Conservation (phyloP, 768 basidiomycete species). For the Leccinum uliginosum region DNA sequence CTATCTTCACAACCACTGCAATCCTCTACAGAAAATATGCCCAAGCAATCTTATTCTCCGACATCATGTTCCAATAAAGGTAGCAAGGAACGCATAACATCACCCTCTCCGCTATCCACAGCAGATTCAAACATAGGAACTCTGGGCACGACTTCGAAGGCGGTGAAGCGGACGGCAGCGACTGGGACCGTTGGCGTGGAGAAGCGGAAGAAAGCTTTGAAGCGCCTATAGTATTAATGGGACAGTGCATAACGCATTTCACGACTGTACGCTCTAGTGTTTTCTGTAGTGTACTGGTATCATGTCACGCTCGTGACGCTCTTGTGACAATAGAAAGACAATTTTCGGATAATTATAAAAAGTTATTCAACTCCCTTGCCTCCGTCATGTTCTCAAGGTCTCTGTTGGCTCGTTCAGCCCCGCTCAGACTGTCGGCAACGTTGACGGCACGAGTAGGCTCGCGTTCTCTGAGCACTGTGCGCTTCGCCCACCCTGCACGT, state of each 20-base stretch:
- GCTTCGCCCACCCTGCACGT: not conserved
- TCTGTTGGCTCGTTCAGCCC: slow-evolving; percentile 16
- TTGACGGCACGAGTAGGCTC: slow-evolving; percentile 6
- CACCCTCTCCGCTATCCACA: slow-evolving; percentile 65
- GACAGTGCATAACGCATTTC: slow-evolving; percentile 1
- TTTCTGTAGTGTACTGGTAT: not conserved
- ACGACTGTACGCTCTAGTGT: slow-evolving; percentile 7
- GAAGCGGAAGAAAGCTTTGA: slow-evolving; percentile 87
- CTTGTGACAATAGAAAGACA: slow-evolving; percentile 16
- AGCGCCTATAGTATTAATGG: slow-evolving; percentile 49
- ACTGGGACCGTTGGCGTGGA: slow-evolving; percentile 58
- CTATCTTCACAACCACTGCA: slow-evolving; percentile 37
- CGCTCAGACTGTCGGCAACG: slow-evolving; percentile 6
- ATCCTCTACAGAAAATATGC: slow-evolving; percentile 36
- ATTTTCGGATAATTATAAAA: slow-evolving; percentile 13
- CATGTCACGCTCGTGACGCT: slow-evolving; percentile 18
- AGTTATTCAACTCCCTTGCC: not conserved
- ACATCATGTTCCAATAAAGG: slow-evolving; percentile 28
- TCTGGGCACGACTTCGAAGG: slow-evolving; percentile 44
- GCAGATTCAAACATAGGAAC: slow-evolving; percentile 65
- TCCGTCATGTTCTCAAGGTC: slow-evolving; percentile 21
- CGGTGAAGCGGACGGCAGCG: slow-evolving; percentile 61
- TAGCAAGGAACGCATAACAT: slow-evolving; percentile 58
- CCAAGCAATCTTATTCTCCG: slow-evolving; percentile 37
- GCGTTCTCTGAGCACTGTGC: slow-evolving; percentile 15